A percentile compares a stretch with the other conserved stretches of the same genome.
Evolutionary conservation across 208 protist species (phyloP).

Genomic region (Wallacemonas sp.): DNA sequence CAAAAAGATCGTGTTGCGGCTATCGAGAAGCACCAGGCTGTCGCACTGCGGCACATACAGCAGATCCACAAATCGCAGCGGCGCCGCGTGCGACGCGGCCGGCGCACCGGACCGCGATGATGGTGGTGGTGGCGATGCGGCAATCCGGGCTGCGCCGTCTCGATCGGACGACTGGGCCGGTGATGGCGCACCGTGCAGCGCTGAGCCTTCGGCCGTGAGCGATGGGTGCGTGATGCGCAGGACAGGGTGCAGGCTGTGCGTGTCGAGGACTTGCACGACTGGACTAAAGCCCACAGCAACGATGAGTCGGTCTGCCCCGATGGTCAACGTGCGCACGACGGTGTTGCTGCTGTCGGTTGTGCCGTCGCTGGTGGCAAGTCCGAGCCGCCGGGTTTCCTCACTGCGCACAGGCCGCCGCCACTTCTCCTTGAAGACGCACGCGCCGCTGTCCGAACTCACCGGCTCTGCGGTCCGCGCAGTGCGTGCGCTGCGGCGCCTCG

Average conservation of each 20-base stretch:
- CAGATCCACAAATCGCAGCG: slow-evolving; percentile 46
- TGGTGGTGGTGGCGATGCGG: neutral
- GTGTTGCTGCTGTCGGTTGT: slow-evolving; percentile 24
- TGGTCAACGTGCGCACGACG: slow-evolving; percentile 37
- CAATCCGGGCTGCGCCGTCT: neutral
- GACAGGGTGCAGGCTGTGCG: neutral
- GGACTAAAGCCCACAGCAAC: slow-evolving; percentile 42
- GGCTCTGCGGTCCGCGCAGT: too few species aligned
- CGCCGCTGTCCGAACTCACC: neutral
- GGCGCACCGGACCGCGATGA: too few species aligned
- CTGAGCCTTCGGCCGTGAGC: slow-evolving; percentile 13
- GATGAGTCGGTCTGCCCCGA: slow-evolving; percentile 30
- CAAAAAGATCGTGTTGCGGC: slow-evolving; percentile 44
- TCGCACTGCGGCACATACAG: slow-evolving; percentile 33
- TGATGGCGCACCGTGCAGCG: too few species aligned
- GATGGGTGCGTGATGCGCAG: slow-evolving; percentile 21
- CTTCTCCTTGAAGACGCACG: neutral
- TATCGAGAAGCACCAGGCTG: slow-evolving; percentile 45
- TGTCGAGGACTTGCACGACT: slow-evolving; percentile 38
- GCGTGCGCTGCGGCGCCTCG: too few species aligned
- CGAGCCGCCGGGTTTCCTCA: slow-evolving; percentile 20
- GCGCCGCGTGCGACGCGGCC: too few species aligned
- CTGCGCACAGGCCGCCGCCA: slow-evolving; percentile 13
- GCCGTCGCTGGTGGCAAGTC: neutral
- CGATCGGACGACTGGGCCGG: too few species aligned